phyloP scores from a whole-genome alignment of 106 monocot genomes.

The Dendrobium catenatum region DNA sequence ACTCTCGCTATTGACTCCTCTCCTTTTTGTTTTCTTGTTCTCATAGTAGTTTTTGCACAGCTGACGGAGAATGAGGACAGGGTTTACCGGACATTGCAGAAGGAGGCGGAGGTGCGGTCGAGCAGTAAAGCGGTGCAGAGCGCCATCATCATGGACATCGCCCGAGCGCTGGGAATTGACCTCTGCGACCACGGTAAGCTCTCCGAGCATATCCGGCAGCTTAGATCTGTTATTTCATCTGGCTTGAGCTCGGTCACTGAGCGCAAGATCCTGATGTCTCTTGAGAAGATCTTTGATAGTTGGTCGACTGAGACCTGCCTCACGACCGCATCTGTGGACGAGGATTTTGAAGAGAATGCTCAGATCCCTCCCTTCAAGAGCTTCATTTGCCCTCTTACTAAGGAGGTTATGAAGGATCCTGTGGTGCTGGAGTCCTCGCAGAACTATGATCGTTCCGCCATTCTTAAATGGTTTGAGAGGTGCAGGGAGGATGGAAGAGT shows the following conservation, averaged over 20 bases:
- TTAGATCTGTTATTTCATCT: conserved; percentile 17
- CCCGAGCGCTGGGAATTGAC: conserved; percentile 32
- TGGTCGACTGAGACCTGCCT: conserved; percentile 26
- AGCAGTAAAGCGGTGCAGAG: conserved; percentile 42
- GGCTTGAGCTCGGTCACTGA: conserved; percentile 23
- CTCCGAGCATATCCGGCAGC: conserved; percentile 25
- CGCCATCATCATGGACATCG: conserved; percentile 51
- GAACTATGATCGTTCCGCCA: conserved; percentile 57
- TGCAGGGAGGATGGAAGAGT: conserved; percentile 47
- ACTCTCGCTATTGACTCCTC: neutral
- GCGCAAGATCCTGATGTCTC: conserved; percentile 36
- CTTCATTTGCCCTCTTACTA: conserved; percentile 58
- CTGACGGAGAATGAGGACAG: conserved; percentile 41
- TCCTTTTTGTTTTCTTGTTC: neutral
- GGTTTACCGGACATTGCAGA: conserved; percentile 36
- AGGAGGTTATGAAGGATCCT: conserved; percentile 61
- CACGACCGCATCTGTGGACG: neutral
- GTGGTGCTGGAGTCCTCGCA: conserved; percentile 49
- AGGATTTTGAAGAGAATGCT: conserved; percentile 32
- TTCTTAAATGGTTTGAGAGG: conserved; percentile 51
- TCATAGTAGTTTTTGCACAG: conserved; percentile 5
- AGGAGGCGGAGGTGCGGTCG: conserved; percentile 28
- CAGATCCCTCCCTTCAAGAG: conserved; percentile 37
- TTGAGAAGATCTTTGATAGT: conserved; percentile 35
- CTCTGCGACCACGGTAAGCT: conserved; percentile 18